Evolutionary conservation across 306 rosid species (phyloP), one percentile per base, ranked within the genome.

Genomic region (Prunus armeniaca): DNA sequence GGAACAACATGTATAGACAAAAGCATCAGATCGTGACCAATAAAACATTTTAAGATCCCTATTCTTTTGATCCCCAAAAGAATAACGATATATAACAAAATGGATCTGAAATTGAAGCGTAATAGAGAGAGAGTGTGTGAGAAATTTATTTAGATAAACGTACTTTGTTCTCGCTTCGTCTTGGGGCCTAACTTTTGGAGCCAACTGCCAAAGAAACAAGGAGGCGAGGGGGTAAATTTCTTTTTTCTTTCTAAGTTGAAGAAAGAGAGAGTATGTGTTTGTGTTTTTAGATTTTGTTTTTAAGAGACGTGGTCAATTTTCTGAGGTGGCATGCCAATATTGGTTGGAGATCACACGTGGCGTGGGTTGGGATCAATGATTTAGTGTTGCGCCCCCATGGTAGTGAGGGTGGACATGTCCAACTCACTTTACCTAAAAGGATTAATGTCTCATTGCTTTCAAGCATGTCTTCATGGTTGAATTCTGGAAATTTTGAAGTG

Each of bases 91-190:
- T 38, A 38, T 38, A 38, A 38, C 43, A 38, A 38, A 12, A 60
- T 12, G 27, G 65, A 60, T 25, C 65, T 25, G 34, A 60, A 13
- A 25, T 25, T 60, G 15, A 38, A 38, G 4, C 65, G 12, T 13
- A 4, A 0, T 6, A 25, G 64, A 58, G 20, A 57, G 10, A n/a
- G 2, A 5, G 5, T 52, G 3, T 9, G 22, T 1, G n/a, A 20
- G 6, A 71, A 30, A 2, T 52, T 3, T 32, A 27, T 71, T 5
- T 52, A 4, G 51, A 56, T 14, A 41, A 55, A 14, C 76, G n/a
- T 73, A 73, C 76, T 45, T 56, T 58, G 67, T 73, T 58, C 56
- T 73, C 58, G 76, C 57, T 58, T 58, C 56, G 49, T 43, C 57
- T 66, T 61, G 69, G 60, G 69, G 52, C 77, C 47, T 10, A 18